Base-by-base conservation (phyloP, 2,329 filamentous ascomycete species). In the Exophiala phaeomuriformis region DNA sequence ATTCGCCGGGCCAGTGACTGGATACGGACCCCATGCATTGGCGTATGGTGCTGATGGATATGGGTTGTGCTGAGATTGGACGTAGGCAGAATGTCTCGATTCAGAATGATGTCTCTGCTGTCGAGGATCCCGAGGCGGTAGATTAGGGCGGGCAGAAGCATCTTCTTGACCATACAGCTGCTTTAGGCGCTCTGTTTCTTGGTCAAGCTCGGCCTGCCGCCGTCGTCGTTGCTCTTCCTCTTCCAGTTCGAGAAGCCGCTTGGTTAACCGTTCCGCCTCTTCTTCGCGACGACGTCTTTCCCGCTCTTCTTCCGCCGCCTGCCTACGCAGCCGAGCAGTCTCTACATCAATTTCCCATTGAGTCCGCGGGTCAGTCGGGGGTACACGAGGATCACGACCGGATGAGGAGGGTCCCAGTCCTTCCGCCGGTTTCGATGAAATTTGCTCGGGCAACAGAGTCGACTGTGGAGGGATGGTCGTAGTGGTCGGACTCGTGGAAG, bases 111-210 rank as follows among this genome's bases (percentile, higher is more conserved):
- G 56, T 39, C 55, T 58, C 41, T 52, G 49, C 35, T 58, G 52
- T 45, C 56, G 56, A 47, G 57, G 52, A 35, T 58, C 49, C 48
- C 59, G 53, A 45, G 57, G 57, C 30, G 59, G 58, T 28, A 61
- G n/a, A 29, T 43, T 57, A 27, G 57, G 55, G 37, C 51, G 45
- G 6, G 58, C 49, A 50, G 52, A 32, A 7, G 58, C 46, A 45
- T 59, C 55, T 50, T 61, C 59, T 32, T 58, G 55, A 12, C 79
- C 80, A 59, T 82, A 84, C 45, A 80, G 64, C 59, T 72, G 75
- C 52, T 77, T 73, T 5, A 96, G 72, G 0, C 89, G 78, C 61
- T 84, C 84, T 0, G 89, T 95, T 69, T 96, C 90, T 41, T 82
- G 81, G 35, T 95, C 83, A 7, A 88, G 76, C 50, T 79, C 78